Conservation (phyloP, 495 filamentous ascomycete species). For the Copromyces sp. region DNA sequence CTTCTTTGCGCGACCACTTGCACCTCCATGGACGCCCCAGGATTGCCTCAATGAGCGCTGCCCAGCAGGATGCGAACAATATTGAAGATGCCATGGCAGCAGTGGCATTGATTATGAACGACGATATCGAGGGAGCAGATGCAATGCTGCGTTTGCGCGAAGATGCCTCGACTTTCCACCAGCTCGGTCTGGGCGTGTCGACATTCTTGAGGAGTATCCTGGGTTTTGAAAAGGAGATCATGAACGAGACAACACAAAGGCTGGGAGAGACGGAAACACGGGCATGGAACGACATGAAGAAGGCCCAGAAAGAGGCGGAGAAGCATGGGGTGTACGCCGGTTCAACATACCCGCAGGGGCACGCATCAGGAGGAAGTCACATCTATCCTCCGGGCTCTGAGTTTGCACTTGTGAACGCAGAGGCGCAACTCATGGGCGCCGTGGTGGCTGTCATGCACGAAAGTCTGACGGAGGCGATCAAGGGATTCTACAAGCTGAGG, state of each 20-base stretch:
- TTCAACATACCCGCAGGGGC: conserved; percentile 4
- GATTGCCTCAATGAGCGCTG: conserved; percentile 13
- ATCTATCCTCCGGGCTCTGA: conserved; percentile 78
- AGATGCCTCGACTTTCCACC: conserved; percentile 81
- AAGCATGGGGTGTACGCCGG: conserved; percentile 18
- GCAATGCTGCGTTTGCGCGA: conserved; percentile 55
- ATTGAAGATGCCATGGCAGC: conserved; percentile 39
- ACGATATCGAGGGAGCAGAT: conserved; percentile 86
- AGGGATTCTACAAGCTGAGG: conserved; percentile 84
- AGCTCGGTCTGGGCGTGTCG: conserved; percentile 72
- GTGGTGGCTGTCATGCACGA: conserved; percentile 85
- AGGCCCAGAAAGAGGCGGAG: conserved; percentile 49
- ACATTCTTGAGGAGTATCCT: conserved; percentile 78
- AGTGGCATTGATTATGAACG: conserved; percentile 67
- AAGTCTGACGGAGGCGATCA: conserved; percentile 82
- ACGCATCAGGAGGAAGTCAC: conserved; percentile 11
- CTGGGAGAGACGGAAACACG: conserved; percentile 69
- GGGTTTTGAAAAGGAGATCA: conserved; percentile 90
- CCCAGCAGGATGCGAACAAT: conserved; percentile 25
- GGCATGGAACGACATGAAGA: conserved; percentile 69
- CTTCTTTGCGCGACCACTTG: neutral
- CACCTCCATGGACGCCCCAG: conserved; percentile 17
- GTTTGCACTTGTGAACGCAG: conserved; percentile 62
- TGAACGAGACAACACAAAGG: conserved; percentile 69
- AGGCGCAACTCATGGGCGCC: conserved; percentile 82